Evolutionary conservation across 352 stramenopile species (phyloP).

Genomic region (Phytophthora aleatoria): DNA sequence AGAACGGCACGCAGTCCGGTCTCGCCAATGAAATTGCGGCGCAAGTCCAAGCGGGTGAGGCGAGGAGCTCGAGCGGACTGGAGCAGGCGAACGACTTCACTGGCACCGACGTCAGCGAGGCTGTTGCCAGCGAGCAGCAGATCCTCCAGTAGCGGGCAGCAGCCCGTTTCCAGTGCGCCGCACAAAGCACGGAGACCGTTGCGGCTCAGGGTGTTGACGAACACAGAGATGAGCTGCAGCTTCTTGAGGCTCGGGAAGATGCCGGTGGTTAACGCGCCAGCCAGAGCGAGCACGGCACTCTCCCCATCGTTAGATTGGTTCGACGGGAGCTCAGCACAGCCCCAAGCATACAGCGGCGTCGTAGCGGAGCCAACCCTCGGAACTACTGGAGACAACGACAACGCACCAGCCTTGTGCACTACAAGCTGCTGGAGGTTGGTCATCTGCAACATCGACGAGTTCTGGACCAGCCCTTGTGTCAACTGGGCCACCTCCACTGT

Average conservation of each 20-base stretch:
- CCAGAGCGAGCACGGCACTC: conserved; percentile 50
- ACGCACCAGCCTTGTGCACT: conserved; percentile 46
- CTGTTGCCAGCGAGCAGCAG: conserved; percentile 71
- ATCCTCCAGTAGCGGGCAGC: conserved; percentile 57
- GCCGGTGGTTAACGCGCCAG: conserved; percentile 38
- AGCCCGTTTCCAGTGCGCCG: conserved; percentile 43
- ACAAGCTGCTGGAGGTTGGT: conserved; percentile 64
- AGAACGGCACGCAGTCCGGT: conserved; percentile 54
- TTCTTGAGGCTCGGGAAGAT: conserved; percentile 48
- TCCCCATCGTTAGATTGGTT: conserved; percentile 64
- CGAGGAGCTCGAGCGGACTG: conserved; percentile 33
- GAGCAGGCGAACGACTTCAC: conserved; percentile 52
- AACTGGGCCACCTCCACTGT: conserved; percentile 58
- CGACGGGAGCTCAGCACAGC: conserved; percentile 61
- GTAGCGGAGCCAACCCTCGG: conserved; percentile 12
- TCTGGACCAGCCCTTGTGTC: conserved; percentile 28
- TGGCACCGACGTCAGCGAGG: conserved; percentile 59
- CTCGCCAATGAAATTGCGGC: conserved; percentile 77
- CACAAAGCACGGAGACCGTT: conserved; percentile 56
- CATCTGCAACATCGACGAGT: conserved; percentile 48
- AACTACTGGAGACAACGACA: conserved; percentile 4
- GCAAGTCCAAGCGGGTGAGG: conserved; percentile 64
- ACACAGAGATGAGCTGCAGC: conserved; percentile 74
- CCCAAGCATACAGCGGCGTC: conserved; percentile 63
- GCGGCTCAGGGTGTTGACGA: conserved; percentile 64